phyloP scores from a whole-genome alignment of 2,329 filamentous ascomycete species.

The Dothistroma pini region DNA sequence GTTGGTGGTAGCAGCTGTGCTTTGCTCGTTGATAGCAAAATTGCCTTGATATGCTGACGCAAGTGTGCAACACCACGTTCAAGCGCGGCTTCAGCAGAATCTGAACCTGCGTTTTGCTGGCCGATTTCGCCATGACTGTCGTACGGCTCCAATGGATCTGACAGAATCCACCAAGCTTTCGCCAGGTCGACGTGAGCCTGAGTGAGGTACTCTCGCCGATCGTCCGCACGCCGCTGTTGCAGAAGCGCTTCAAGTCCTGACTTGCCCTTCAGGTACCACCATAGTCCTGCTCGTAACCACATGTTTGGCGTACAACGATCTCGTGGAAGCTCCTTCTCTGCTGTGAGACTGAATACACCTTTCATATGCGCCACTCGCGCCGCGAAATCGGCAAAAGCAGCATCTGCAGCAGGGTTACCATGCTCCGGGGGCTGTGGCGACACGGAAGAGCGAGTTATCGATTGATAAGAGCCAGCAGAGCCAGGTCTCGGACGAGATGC shows the following conservation, averaged over 20 bases:
- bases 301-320: constrained; percentile 54
- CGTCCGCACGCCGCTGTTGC: constrained; percentile 41
- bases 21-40: constrained; percentile 74
- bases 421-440: constrained; percentile 23
- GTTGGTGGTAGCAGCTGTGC: constrained; percentile 70
- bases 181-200: constrained; percentile 83
- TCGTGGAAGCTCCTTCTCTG: constrained; percentile 67
- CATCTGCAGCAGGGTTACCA: constrained; percentile 51
- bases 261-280: constrained; percentile 88
- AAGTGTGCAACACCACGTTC: constrained; percentile 13
- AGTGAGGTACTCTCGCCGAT: constrained; percentile 53
- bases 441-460: constrained; percentile 22
- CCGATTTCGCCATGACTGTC: constrained; percentile 12
- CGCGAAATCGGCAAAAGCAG: constrained; percentile 67
- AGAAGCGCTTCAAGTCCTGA: constrained; percentile 70
- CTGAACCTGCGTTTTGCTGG: constrained; percentile 10
- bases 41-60: constrained; percentile 55
- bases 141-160: constrained; percentile 37
- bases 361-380: constrained; percentile 68
- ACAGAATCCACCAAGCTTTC: constrained; percentile 77
- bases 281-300: constrained; percentile 69
- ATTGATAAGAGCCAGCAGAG: constrained; percentile 22
- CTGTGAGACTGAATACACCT: constrained; percentile 71
- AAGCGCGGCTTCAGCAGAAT: constrained; percentile 4
- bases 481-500: constrained; percentile 22